These are phyloP conservation scores for Scedosporium minutisporum DNA, from an alignment of 2,329 filamentous ascomycete genomes.

Conservation along the genomic window DNA sequence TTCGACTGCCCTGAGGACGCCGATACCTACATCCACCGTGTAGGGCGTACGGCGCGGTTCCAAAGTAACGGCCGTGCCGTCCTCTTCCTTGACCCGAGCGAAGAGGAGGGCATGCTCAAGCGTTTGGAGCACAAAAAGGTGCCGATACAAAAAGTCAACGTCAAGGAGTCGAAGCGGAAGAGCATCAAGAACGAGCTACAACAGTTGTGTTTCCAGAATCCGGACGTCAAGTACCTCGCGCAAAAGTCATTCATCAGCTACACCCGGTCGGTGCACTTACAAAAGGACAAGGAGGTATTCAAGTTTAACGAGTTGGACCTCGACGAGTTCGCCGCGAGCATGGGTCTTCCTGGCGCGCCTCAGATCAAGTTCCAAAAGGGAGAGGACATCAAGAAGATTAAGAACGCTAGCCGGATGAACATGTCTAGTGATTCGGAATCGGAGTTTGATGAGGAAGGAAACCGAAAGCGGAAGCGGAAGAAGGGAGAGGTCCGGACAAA, in stretches of 20 bases:
- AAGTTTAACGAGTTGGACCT: conserved; percentile 73
- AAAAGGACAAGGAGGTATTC: conserved; percentile 89
- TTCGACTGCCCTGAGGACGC: conserved; percentile 94
- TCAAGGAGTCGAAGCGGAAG: conserved; percentile 81
- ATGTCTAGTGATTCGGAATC: conserved; percentile 53
- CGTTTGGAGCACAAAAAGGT: conserved; percentile 83
- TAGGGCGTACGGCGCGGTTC: conserved; percentile 89
- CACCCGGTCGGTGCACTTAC: conserved; percentile 71
- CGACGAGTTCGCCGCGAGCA: conserved; percentile 73
- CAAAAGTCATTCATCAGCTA: conserved; percentile 96
- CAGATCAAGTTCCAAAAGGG: conserved; percentile 90
- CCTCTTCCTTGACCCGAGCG: conserved; percentile 82
- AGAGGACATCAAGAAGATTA: conserved; percentile 74
- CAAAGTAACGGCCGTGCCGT: conserved; percentile 81
- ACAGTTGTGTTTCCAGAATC: conserved; percentile 91
- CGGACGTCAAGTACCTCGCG: conserved; percentile 85
- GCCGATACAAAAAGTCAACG: conserved; percentile 75
- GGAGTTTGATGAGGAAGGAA: conserved; percentile 42
- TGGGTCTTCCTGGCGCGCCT: conserved; percentile 84
- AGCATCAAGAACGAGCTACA: conserved; percentile 78
- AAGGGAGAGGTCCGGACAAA: conserved; percentile 77
- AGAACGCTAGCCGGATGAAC: conserved; percentile 69
- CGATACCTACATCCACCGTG: conserved; percentile 95
- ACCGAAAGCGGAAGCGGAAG: conserved; percentile 44
- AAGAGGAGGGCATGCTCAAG: conserved; percentile 85